Evolutionary conservation across 2,329 filamentous ascomycete genomes (phyloP), one percentile per base, ranked within the genome.

Genomic region (Trichoderma afroharzianum): DNA sequence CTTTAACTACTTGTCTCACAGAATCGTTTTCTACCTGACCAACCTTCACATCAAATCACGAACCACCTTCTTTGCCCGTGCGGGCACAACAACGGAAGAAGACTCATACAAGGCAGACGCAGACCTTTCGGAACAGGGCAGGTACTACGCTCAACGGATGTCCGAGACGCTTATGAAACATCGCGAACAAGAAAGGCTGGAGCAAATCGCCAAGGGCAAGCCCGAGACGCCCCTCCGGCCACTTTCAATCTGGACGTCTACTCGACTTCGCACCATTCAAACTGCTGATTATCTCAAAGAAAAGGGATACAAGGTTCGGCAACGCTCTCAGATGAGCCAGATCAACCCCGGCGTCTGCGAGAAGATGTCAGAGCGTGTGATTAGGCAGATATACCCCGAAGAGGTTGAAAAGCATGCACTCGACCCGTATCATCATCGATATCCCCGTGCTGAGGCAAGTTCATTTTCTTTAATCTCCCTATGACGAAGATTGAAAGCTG

Each of bases 1-100:
- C 78, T 98, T 99, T 81, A 95, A 95, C 76, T 99, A 99, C 79
- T 88, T 99, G 36, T 97, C 95, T 0, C 95, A 99, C 80, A 91
- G 96, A 73, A 99, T 99, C 75, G 95, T 99, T 70, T 99, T 99
- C 82, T 99, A 98, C 81, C 89, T 99, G 61, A 93, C 97, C 78
- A 99, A 99, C 78, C 86, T 98, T 28, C 96, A 99, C 81, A 98
- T 98, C 85, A 98, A 99, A 81, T 92, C 92, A 63, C 90, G 95
- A 71, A 93, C 93, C 74, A 98, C 94, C 7, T 98, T 97, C 82
- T 98, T 98, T 80, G 95, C 91, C 62, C 89, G 95, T 74, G 91
- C 95, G 64, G 96, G 96, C 47, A 92, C 93, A 7, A 93, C 95
- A 0, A 87, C 89, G n/a, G 93, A 96, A 74, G 93, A 96, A 74